Evolutionary conservation across 2,329 filamentous ascomycete genomes (phyloP), one percentile per base, ranked within the genome.

Genomic region (Cercospora janseana): DNA sequence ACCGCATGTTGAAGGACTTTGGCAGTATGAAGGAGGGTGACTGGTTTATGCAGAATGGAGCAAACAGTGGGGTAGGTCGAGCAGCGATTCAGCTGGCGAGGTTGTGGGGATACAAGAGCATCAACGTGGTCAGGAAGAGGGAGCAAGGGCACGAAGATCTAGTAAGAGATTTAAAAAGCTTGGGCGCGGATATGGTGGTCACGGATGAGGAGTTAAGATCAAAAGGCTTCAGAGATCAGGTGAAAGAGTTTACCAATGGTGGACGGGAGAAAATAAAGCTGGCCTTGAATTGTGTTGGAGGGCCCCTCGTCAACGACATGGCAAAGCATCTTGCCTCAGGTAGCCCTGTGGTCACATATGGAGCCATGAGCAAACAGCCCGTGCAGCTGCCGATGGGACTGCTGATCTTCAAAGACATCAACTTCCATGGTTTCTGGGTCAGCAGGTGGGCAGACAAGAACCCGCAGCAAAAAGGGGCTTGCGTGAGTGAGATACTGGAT

Each of bases 41-140:
- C 49, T 98, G 92, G 91, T 88, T 96, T 66, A 83, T 98, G 38
- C 93, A 98, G 72, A 98, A 98, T 68, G 93, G 92, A 6, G 93
- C 92, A 29, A 98, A 98, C 71, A 89, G 84, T 32, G 93, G 90
- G 8, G 93, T 98, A 12, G 93, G 93, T 1, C 78, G 93, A 29
- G 87, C 91, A 2, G 92, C 89, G 8, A 93, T 97, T 58, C 93
- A 98, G 72, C 76, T 98, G 1, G 92, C 81, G 1, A 78, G 74
- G 61, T 78, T 89, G 46, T 97, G 91, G 92, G 92, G 92, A 0
- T 79, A 93, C 63, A 85, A 88, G 64, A 94, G 86, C 66, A 87
- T 98, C 70, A 97, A 96, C 67, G 78, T 98, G 18, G 78, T 98
- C 31, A 81, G 93, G 9, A 83, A 87, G 57, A 77, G 93, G 15